Evolutionary conservation across 2,329 filamentous ascomycete genomes (phyloP).

Genomic region (Apiospora kogelbergensis): DNA sequence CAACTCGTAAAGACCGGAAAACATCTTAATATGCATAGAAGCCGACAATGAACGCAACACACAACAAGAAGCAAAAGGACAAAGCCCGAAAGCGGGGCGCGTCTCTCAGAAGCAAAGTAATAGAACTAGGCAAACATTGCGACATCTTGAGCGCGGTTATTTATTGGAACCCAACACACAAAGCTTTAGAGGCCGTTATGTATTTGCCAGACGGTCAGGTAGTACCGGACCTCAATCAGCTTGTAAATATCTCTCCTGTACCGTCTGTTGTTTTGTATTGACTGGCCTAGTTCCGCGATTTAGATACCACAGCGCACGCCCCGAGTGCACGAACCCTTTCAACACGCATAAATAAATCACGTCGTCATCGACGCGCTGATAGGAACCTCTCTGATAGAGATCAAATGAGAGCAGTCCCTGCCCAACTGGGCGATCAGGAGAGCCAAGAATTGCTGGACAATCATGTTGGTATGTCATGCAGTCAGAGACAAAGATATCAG

Average conservation of each 20-base stretch:
- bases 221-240: not conserved
- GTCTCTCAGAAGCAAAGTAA: not conserved
- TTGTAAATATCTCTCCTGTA: not conserved
- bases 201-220: not conserved
- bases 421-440: not conserved
- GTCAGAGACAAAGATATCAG: not conserved
- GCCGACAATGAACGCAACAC: not conserved
- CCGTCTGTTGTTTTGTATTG: not conserved
- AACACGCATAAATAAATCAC: not conserved
- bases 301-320: not conserved
- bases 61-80: slow-evolving; percentile 3
- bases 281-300: not conserved
- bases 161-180: not conserved
- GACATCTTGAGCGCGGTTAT: not conserved
- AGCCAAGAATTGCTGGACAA: not conserved
- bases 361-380: not conserved
- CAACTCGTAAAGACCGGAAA: not conserved
- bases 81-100: not conserved
- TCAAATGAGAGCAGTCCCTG: not conserved
- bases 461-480: not conserved
- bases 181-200: not conserved
- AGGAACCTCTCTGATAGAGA: not conserved
- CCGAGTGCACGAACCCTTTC: not conserved
- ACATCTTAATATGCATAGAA: not conserved
- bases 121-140: not conserved